A percentile compares a stretch with the other conserved stretches of the same genome.
phyloP scores from a whole-genome alignment of 2,329 filamentous ascomycete genomes.

The Dothiorella sarmentorum region DNA sequence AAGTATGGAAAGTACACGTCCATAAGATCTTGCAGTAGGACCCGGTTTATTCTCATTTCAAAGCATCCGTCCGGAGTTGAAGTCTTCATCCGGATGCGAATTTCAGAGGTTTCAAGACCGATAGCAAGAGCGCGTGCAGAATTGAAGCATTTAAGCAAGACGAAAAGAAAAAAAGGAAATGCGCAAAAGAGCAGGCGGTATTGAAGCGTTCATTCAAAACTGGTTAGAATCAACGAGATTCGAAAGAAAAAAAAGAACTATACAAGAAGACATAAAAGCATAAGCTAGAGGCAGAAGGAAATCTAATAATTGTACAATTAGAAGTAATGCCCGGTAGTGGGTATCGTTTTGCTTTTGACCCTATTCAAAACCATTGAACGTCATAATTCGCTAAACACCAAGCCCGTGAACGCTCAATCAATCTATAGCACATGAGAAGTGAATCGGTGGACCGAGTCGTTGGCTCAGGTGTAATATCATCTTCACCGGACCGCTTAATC shows the following conservation, averaged over 20 bases:
- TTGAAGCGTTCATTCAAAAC: too few relatives aligned
- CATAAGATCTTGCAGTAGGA: too few relatives aligned
- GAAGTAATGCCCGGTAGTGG: not conserved
- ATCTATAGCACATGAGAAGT: not conserved
- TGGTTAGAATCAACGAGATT: too few relatives aligned
- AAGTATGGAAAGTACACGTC: not conserved
- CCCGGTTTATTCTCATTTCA: too few relatives aligned
- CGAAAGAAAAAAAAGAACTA: not conserved
- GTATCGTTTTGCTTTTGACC: constrained; percentile 4
- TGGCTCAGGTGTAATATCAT: not conserved
- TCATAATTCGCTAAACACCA: constrained; percentile 8
- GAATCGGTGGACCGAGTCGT: not conserved
- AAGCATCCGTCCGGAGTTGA: too few relatives aligned
- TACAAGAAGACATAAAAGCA: not conserved
- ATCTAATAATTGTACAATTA: constrained; percentile 5
- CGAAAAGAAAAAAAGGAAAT: too few relatives aligned
- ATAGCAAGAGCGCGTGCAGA: too few relatives aligned
- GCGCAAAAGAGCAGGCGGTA: too few relatives aligned
- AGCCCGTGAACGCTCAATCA: constrained; percentile 6
- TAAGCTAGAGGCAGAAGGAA: not conserved
- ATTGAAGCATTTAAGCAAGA: too few relatives aligned
- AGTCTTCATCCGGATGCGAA: too few relatives aligned
- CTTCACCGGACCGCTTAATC: constrained; percentile 19
- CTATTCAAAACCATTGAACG: not conserved
- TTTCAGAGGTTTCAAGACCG: too few relatives aligned